Base-by-base conservation (phyloP, 352 stramenopile genomes). In the Pythium dissimile region DNA sequence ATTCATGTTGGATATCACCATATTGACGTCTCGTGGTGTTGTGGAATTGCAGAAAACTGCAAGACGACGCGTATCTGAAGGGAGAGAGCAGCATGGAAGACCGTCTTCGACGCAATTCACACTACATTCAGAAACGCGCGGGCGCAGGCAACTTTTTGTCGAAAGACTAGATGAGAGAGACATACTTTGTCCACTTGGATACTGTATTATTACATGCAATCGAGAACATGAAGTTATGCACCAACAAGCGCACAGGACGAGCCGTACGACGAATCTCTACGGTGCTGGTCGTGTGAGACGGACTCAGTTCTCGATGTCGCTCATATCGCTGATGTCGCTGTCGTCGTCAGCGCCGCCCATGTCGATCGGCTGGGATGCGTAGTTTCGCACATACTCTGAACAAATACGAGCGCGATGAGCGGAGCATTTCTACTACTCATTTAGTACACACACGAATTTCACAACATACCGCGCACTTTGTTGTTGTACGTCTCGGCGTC, bases 241-340 rank as follows among this genome's bases (percentile, higher is more conserved):
- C 4, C 7, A 41, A 41, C 12, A n/a, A 20, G 34, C 12, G 34
- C 8, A 56, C 31, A 6, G n/a, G 34, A 56, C 47, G 8, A 27
- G 49, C 35, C n/a, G 20, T 21, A 37, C n/a, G 42, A 34, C 43
- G 18, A 51, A 37, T 44, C 45, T 62, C 54, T 56, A 56, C 54
- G 21, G 26, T 28, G 54, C 13, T 32, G 15, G 20, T 5, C n/a
- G 12, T 34, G 31, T 31, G 20, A 5, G 21, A 24, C 24, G 55
- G 3, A 18, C 43, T 72, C 53, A 73, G 66, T 43, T 54, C 37
- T 80, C 71, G 23, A 83, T 82, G 62, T 94, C 84, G 55, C 84
- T 94, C 80, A 92, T 92, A 67, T 94, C 84, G 44, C 80, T 91
- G 52, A 92, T 73, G 54, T 94, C 84, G 52, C 80, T 91, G 60